Base-by-base conservation (phyloP, 306 rosid species). In the Vachellia collinsii region DNA sequence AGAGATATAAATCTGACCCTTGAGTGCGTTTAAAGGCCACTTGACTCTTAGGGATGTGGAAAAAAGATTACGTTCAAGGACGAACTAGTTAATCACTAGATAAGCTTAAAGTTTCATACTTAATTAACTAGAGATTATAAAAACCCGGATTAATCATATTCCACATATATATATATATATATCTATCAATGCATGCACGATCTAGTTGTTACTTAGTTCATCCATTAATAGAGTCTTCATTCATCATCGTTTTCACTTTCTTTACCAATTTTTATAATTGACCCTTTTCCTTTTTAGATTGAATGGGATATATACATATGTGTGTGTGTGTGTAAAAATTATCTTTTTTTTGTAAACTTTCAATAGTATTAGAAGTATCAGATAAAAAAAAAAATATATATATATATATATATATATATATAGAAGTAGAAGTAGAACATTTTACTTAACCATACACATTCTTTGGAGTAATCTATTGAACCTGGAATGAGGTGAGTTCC, bases 11-110 rank as follows among this genome's bases (percentile, higher is more conserved):
- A 75, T 59, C 79, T 61, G 94, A 34, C 94, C 87, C 74, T 90
- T 87, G 74, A 56, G 82, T 71, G 74, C 65, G 66, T 70, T 74
- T 53, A 77, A 77, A 87, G 83, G 85, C 90, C 86, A 54, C 16
- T 37, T 82, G 92, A 42, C 97, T 81, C 87, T 82, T 58, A 12
- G 76, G 78, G 72, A 56, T 7, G 62, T n/a, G 0, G 43, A 13
- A 54, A 66, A 72, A 14, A 20, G 54, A 72, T 37, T 62, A 16
- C 62, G 47, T 22, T 20, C 77, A 66, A 67, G 10, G 47, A 29
- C 6, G 19, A 50, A 56, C 39, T 17, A 19, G 59, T 53, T 2
- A 53, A 19, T 58, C 48, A 47, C 84, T 72, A 70, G 12, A 62
- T 70, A 74, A 14, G 66, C 8, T 43, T 19, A 43, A 29, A 4